Evolutionary conservation across 106 monocot genomes (phyloP).

Genomic region (Dendrobium officinale): DNA sequence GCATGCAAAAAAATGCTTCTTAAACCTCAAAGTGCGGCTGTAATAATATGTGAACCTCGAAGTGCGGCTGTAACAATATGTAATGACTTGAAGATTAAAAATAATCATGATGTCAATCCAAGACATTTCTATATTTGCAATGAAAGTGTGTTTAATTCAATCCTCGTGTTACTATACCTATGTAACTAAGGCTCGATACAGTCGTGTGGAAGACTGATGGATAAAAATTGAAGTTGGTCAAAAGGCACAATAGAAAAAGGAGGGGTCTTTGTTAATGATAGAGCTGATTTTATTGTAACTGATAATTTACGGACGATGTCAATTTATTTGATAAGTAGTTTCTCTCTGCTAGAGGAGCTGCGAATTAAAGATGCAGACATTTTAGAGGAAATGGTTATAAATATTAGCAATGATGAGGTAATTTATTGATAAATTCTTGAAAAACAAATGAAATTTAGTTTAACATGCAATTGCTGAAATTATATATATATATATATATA

Average conservation of each 20-base stretch:
- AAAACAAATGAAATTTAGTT: too few species aligned
- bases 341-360: not conserved
- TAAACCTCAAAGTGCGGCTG: not conserved
- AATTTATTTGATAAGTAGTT: not conserved
- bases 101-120: not conserved
- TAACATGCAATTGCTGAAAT: too few species aligned
- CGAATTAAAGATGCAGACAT: slow-evolving; percentile 5
- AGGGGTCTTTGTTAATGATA: slow-evolving; percentile 17
- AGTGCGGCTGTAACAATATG: slow-evolving; percentile 6
- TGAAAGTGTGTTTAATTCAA: not conserved
- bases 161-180: not conserved
- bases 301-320: slow-evolving; percentile 22
- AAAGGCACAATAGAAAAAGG: not conserved
- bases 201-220: not conserved
- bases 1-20: slow-evolving; percentile 24
- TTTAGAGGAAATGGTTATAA: slow-evolving; percentile 1
- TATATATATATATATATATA: too few species aligned
- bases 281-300: not conserved
- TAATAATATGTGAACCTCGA: slow-evolving; percentile 2
- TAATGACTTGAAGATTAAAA: slow-evolving; percentile 6
- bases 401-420: slow-evolving; percentile 6
- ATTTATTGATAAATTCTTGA: not conserved
- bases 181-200: not conserved
- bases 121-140: slow-evolving; percentile 11
- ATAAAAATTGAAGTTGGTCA: not conserved